These are phyloP conservation scores for Primulina eburnea DNA, from an alignment of 257 asterid species.

Conservation along the genomic window DNA sequence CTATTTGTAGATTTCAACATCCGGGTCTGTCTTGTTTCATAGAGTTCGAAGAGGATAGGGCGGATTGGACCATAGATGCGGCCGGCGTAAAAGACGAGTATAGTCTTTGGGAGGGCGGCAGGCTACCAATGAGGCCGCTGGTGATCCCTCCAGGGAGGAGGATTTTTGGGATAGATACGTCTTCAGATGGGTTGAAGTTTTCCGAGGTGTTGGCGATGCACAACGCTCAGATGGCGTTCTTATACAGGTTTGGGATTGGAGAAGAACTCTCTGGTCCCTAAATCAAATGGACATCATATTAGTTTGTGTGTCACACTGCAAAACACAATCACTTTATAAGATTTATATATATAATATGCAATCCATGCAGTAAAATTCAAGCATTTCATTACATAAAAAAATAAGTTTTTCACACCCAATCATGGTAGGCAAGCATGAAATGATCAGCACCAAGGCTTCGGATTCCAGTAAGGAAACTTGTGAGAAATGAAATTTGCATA, in stretches of 20 bases:
- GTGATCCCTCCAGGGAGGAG: conserved; percentile 47
- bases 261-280: conserved; percentile 63
- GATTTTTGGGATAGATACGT: conserved; percentile 63
- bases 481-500: conserved; percentile 34
- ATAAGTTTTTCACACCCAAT: conserved; percentile 46
- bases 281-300: too few relatives aligned
- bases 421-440: conserved; percentile 86
- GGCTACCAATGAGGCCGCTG: conserved; percentile 47
- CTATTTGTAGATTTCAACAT: conserved; percentile 53
- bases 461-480: conserved; percentile 70
- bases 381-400: not conserved
- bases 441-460: conserved; percentile 76
- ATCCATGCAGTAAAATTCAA: too few relatives aligned
- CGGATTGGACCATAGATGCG: conserved; percentile 90
- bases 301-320: too few relatives aligned
- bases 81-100: conserved; percentile 62
- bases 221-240: conserved; percentile 53
- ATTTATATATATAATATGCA: too few relatives aligned
- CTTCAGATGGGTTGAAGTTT: conserved; percentile 46
- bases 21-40: conserved; percentile 66
- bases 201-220: conserved; percentile 75
- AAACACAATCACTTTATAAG: too few relatives aligned
- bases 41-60: conserved; percentile 64
- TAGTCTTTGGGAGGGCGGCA: conserved; percentile 43
- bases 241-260: conserved; percentile 43